A percentile compares a stretch with the other conserved stretches of the same genome.
These are phyloP conservation scores for Colletotrichum karsti DNA, from an alignment of 2,329 filamentous ascomycete species.

Conservation along the genomic window DNA sequence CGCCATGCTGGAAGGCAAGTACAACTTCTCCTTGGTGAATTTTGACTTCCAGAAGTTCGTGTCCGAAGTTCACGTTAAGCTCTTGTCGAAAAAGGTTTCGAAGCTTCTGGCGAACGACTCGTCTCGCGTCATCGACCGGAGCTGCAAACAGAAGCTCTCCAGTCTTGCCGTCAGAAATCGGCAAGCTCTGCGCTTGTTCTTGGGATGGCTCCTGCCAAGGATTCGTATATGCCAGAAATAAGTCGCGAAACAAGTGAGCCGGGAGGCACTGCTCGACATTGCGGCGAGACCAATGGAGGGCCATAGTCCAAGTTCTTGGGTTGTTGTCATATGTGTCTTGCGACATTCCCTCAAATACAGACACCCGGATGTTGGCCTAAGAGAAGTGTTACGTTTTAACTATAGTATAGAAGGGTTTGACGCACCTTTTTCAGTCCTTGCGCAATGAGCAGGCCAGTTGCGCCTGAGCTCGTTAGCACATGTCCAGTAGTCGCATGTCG, in stretches of 20 bases:
- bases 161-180: neutral
- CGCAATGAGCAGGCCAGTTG: neutral
- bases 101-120: neutral
- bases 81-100: neutral
- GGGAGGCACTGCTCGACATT: neutral
- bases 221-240: neutral
- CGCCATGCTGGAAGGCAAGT: neutral
- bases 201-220: neutral
- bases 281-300: neutral
- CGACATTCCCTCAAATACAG: neutral
- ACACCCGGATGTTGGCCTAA: neutral
- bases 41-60: neutral
- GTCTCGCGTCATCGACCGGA: neutral
- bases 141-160: neutral
- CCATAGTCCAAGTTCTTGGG: neutral
- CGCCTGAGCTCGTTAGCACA: neutral
- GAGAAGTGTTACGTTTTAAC: neutral
- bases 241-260: neutral
- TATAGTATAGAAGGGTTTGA: neutral
- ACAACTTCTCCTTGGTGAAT: neutral
- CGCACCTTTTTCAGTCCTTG: neutral
- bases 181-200: neutral
- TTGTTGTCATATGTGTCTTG: neutral
- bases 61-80: neutral
- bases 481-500: neutral